Base-by-base conservation (phyloP, 2,329 filamentous ascomycete genomes). In the Fusarium newnesense region DNA sequence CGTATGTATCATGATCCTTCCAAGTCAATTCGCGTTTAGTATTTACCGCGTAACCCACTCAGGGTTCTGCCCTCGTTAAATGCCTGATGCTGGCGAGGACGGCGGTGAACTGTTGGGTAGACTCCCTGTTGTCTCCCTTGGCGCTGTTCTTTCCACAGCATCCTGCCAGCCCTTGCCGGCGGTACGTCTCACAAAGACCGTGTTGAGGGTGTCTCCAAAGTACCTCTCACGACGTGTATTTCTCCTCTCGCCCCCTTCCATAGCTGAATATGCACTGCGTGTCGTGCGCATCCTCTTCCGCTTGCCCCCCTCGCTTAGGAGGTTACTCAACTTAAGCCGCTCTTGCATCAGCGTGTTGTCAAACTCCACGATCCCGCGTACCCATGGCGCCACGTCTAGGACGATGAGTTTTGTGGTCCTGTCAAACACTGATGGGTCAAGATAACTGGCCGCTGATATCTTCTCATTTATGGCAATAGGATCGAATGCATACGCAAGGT, bases 341-440 rank as follows among this genome's bases (percentile, higher is more conserved):
- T 94, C 89, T 69, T 90, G 85, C 77, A 94, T 92, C 3, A 96
- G 87, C 2, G 86, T 87, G 26, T 90, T 84, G 75, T 98, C 96
- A 78, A 92, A 93, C 1, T 91, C 87, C 4, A 96, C 91, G 67
- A 99, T 98, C 42, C 88, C 87, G 16, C 97, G 93, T n/a, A 98
- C 89, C 80, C 94, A 98, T 0, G 97, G 96, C 1, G 95, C 95
- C 4, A 98, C 85, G 72, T 99, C 96, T 18, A 92, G 84, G 0
- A 89, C 87, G 37, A 97, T 89, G 26, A 91, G 85, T 1, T 82
- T 80, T 76, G 93, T 84, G 0, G 90, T 90, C 47, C 93, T 90
- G 76, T 97, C 94, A 73, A 97, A 94, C 1, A 92, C 90, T 0
- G 94, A 95, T 0, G 92, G 87, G 39, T 90, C 89, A 3, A 94